Base-by-base conservation (phyloP, 2,329 filamentous ascomycete genomes). In the Fusarium sp. region DNA sequence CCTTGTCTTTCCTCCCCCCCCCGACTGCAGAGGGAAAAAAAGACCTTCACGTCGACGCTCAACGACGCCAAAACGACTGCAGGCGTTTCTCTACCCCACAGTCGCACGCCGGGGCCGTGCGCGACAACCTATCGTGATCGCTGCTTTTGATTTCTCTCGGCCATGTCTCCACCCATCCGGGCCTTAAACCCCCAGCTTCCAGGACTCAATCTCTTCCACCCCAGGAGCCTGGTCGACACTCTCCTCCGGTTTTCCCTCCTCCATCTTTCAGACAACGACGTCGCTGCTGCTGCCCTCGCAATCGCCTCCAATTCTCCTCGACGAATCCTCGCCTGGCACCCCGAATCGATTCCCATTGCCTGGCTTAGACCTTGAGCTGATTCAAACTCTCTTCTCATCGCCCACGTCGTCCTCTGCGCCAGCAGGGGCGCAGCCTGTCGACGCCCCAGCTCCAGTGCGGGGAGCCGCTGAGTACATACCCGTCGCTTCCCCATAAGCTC, bases 161-260 rank as follows among this genome's bases (percentile, higher is more conserved):
- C 51, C 38, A 65, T 50, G 65, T 70, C 69, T 62, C 71, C 73
- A 74, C 73, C 62, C 67, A 65, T 62, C 58, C 61, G 59, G 58
- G 70, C 65, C 61, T 74, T 72, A 69, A 72, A 73, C 70, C 71
- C 69, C 72, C 72, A 74, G 72, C 64, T 74, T 74, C 72, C 64
- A 69, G 62, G 63, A 62, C 69, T 71, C 62, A 42, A 69, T 65
- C 62, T 70, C 61, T 72, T 63, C 69, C 64, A 61, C 64, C 64
- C 71, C 71, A 61, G 62, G 61, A 61, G 65, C 69, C 58, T 51
- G 38, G 64, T 65, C 62, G 58, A 50, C 27, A 44, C 57, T 68
- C 49, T 49, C 46, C 56, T 61, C 59, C 42, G 65, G 64, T 70
- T 67, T 64, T 73, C 67, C 58, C 70, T 68, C 71, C 65, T 62